Evolutionary conservation across 805 yeast genomes (phyloP), one percentile per base, ranked within the genome.

Genomic region (Metschnikowia sp.): DNA sequence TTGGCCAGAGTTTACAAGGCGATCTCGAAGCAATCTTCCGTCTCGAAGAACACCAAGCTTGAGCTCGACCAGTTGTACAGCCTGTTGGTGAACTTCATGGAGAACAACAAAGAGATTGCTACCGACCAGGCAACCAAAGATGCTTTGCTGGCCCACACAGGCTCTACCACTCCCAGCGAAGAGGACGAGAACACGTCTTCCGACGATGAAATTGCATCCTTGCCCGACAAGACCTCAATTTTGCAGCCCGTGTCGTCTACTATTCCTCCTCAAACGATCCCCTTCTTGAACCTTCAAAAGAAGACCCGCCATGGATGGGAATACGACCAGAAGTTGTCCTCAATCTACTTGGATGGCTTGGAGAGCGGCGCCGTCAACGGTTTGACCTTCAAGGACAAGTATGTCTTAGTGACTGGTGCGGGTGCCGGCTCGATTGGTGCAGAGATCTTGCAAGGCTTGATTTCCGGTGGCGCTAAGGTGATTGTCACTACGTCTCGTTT

Each of bases 341-440:
- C 91, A 34, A 62, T 75, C 37, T 94, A 86, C 73, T 80, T 94
- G 67, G 91, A 89, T 65, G 96, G 94, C 49, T 82, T 94, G 64
- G 98, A 94, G 74, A 78, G 79, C 53, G 96, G 95, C 66, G 97
- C 99, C 32, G 82, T 88, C 55, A 94, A 91, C 60, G 99, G 99
- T 75, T 79, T 90, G 48, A 81, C 96, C 35, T 94, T 84, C 77
- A 83, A 84, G 67, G 88, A 83, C 67, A 94, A 90, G 71, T 83
- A 84, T 57, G 97, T 91, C 44, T 80, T 94, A 62, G 77, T 94
- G 56, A 94, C 99, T 41, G 99, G 99, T 78, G 98, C 98, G 43
- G 99, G 99, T 77, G 91, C 88, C 41, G 99, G 98, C 46, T 94
- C 99, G 43, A 94, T 94, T 64, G 99, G 98, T 75, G 97, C 97